Evolutionary conservation across 208 protist species (phyloP).

Genomic region (Borovskyia barvae): DNA sequence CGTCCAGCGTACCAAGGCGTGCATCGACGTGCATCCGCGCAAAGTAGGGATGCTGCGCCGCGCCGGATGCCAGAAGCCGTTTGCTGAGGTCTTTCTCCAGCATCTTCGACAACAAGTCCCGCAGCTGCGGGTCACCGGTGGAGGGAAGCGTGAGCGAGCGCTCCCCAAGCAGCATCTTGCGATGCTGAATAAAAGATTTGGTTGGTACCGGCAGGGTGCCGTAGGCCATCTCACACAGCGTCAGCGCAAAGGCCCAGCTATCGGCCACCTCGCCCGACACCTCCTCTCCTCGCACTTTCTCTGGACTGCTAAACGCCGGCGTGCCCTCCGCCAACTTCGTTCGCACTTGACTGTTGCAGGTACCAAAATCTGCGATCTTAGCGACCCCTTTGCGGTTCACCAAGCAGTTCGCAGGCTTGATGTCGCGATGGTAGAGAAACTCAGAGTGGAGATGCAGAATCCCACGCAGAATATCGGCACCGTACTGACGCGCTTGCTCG

Average conservation of each 20-base stretch:
- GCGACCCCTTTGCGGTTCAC: slow-evolving; percentile 61
- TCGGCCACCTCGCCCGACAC: slow-evolving; percentile 75
- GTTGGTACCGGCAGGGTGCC: slow-evolving; percentile 53
- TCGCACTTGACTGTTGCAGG: slow-evolving; percentile 56
- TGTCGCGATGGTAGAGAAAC: slow-evolving; percentile 80
- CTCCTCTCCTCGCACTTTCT: slow-evolving; percentile 50
- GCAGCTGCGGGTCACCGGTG: slow-evolving; percentile 33
- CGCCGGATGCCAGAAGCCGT: slow-evolving; percentile 57
- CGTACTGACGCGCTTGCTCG: slow-evolving; percentile 53
- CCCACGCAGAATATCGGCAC: slow-evolving; percentile 52
- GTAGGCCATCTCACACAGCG: slow-evolving; percentile 79
- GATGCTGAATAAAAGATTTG: slow-evolving; percentile 17
- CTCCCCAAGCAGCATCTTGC: slow-evolving; percentile 4
- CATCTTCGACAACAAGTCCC: slow-evolving; percentile 62
- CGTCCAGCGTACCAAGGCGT: no score
- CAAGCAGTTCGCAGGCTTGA: slow-evolving; percentile 85
- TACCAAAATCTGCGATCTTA: slow-evolving; percentile 90
- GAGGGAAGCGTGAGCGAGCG: slow-evolving; percentile 21
- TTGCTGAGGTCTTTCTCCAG: slow-evolving; percentile 59
- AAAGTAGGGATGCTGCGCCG: slow-evolving; percentile 64
- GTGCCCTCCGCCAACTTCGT: slow-evolving; percentile 56
- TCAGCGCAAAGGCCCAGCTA: slow-evolving; percentile 91
- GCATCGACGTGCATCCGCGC: background rate
- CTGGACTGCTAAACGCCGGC: slow-evolving; percentile 79
- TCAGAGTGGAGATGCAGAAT: slow-evolving; percentile 78